Evolutionary conservation across 805 yeast species (phyloP).

Genomic region (Kuraishia cidri): DNA sequence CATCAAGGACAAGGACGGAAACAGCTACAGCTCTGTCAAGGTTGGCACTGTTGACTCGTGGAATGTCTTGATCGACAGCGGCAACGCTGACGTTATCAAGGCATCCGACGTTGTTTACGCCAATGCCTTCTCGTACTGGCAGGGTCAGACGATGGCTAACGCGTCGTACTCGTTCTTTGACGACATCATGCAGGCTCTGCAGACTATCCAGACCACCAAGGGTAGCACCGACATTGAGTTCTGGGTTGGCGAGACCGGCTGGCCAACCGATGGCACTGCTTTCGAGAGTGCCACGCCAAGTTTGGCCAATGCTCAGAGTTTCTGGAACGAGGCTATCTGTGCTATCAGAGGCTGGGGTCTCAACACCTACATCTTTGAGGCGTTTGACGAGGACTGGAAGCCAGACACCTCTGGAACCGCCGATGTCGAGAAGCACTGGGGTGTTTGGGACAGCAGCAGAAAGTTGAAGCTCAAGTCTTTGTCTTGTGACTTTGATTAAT

Average conservation of each 20-base stretch:
- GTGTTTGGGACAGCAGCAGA: slow-evolving; percentile 58
- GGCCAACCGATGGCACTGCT: slow-evolving; percentile 84
- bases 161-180: slow-evolving; percentile 90
- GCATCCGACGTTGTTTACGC: slow-evolving; percentile 85
- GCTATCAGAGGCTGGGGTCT: slow-evolving; percentile 95
- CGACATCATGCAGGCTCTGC: slow-evolving; percentile 96
- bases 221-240: slow-evolving; percentile 80
- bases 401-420: slow-evolving; percentile 81
- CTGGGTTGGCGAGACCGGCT: slow-evolving; percentile 98
- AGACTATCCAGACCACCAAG: slow-evolving; percentile 75
- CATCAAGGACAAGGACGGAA: slow-evolving; percentile 74
- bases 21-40: slow-evolving; percentile 57
- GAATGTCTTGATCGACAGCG: slow-evolving; percentile 84
- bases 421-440: slow-evolving; percentile 93
- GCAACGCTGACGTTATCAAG: slow-evolving; percentile 57
- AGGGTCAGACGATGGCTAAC: slow-evolving; percentile 81
- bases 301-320: slow-evolving; percentile 62
- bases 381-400: slow-evolving; percentile 95
- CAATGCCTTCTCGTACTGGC: slow-evolving; percentile 98
- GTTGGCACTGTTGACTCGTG: slow-evolving; percentile 97
- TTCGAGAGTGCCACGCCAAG: slow-evolving; percentile 63
- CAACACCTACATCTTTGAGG: slow-evolving; percentile 89
- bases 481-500: slow-evolving; percentile 40
- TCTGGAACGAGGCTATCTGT: slow-evolving; percentile 86
- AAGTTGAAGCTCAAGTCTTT: slow-evolving; percentile 33